These are phyloP conservation scores for Eragrostis tef DNA, from an alignment of 202 grass and related monocot species.

Conservation along the genomic window DNA sequence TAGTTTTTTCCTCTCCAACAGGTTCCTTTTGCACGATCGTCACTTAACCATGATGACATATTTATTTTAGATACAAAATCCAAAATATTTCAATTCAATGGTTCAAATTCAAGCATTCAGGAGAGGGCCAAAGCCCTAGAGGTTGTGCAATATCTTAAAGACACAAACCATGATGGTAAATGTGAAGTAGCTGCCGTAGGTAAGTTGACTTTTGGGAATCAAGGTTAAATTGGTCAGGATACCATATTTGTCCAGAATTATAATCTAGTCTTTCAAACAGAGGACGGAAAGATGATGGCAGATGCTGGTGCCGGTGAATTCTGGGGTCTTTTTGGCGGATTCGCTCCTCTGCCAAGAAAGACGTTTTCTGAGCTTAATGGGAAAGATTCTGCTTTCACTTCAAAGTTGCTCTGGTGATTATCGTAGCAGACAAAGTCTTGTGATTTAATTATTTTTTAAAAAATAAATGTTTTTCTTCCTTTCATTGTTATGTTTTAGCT, in stretches of 20 bases:
- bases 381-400: constrained; percentile 55
- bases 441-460: constrained; percentile 18
- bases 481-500: constrained; percentile 26
- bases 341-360: constrained; percentile 94
- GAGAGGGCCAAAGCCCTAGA: constrained; percentile 99
- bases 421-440: constrained; percentile 34
- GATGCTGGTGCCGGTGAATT: constrained; percentile 93
- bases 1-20: constrained; percentile 32
- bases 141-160: constrained; percentile 98
- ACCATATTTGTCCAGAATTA: constrained; percentile 37
- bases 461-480: too few relatives aligned
- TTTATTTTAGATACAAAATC: constrained; percentile 96
- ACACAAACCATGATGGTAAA: constrained; percentile 93
- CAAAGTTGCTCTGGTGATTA: constrained; percentile 78
- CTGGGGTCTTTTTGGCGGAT: constrained; percentile 93
- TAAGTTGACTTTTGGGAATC: constrained; percentile 53
- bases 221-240: constrained; percentile 24
- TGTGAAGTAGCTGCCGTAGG: constrained; percentile 89
- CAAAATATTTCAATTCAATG: constrained; percentile 99
- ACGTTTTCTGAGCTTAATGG: constrained; percentile 68
- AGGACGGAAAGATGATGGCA: constrained; percentile 96
- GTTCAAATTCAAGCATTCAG: constrained; percentile 97
- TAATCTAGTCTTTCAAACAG: constrained; percentile 53
- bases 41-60: constrained; percentile 98
- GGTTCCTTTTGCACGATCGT: constrained; percentile 90